Evolutionary conservation across 2,329 filamentous ascomycete species (phyloP), one percentile per base, ranked within the genome.

Genomic region (Beauveria sp.): DNA sequence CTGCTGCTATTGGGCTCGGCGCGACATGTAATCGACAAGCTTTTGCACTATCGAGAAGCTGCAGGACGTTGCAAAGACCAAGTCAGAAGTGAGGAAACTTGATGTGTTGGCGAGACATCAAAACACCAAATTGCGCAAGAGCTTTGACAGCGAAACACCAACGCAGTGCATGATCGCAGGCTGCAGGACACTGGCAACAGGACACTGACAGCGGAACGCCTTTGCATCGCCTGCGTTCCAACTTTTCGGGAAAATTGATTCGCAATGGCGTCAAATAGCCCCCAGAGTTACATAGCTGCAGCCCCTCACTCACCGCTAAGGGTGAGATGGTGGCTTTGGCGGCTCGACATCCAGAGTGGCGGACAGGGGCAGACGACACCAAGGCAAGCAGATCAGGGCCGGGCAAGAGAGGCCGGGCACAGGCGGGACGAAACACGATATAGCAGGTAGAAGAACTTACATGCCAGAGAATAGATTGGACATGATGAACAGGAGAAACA

Each of bases 401-500:
- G 50, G 16, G n/a, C 10, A 41, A 10, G 12, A 20, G 28, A 26
- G 20, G 14, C 16, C 20, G 22, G 43, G 10, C n/a, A 24, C 12
- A 46, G n/a, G 20, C n/a, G 24, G 5, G 26, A 20, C 24, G 41
- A 41, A 22, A 12, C 40, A 53, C 8, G 20, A 41, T 28, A 48
- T 51, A 26, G 51, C 16, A 61, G 44, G 24, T 44, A 59, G 14
- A 20, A n/a, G n/a, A 24, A 63, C 61, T 63, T 58, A 63, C 61
- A 63, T 63, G 30, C 61, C 61, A 57, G 61, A 63, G 40, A 63
- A 63, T 30, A 63, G 61, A 59, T 63, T 63, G 48, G 61, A 63
- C 61, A 63, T 63, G 57, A 30, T 57, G 61, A 59, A 47, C 41
- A 44, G 51, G 47, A 55, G 56, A 61, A 63, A 55, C 53, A 22